These are phyloP conservation scores for Avena insularis DNA, from an alignment of 176 grass and related monocot genomes.

Conservation along the genomic window DNA sequence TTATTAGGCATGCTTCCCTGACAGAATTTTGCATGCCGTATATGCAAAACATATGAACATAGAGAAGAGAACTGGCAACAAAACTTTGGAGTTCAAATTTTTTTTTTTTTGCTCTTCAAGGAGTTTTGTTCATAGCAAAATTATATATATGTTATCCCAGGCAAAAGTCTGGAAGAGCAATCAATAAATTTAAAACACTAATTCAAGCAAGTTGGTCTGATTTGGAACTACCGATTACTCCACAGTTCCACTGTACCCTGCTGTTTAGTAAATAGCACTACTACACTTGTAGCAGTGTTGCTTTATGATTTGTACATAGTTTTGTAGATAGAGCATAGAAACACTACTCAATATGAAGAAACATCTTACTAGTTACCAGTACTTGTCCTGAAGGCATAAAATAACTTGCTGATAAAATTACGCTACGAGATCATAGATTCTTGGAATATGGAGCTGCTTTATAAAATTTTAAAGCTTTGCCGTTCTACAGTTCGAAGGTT, in stretches of 20 bases:
- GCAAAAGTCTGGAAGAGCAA: background rate
- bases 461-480: background rate
- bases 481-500: background rate
- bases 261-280: constrained; percentile 16
- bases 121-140: constrained; percentile 4
- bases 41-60: constrained; percentile 18
- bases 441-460: background rate
- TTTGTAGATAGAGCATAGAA: constrained; percentile 24
- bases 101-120: background rate
- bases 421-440: background rate
- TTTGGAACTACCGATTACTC: background rate
- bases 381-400: constrained; percentile 19
- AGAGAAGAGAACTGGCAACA: constrained; percentile 25
- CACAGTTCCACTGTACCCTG: background rate
- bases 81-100: constrained; percentile 21
- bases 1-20: constrained; percentile 27
- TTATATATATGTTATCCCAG: background rate
- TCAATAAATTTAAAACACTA: background rate
- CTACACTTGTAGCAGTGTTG: background rate
- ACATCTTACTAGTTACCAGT: background rate
- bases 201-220: background rate
- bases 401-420: background rate
- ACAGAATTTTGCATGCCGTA: background rate
- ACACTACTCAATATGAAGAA: constrained; percentile 13
- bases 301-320: background rate